Base-by-base conservation (phyloP, 2,329 filamentous ascomycete genomes). In the Nemania sp. region DNA sequence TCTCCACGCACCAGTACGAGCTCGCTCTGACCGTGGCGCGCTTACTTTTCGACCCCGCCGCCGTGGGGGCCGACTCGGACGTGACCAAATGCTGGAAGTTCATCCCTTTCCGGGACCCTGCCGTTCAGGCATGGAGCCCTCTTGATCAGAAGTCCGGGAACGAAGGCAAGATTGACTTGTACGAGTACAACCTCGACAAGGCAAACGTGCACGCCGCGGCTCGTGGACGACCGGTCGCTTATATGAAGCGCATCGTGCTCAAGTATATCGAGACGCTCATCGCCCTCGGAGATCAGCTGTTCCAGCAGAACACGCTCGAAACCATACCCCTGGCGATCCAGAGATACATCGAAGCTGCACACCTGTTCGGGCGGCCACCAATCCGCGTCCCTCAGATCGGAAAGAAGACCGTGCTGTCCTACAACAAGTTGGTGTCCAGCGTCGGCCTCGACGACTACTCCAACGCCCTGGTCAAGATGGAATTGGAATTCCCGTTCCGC, bases 231-330 rank as follows among this genome's bases (percentile, higher is more conserved):
- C 57, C 57, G 6, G 35, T 34, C 11, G 57, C 50, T 3, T 59
- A 59, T n/a, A 54, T 59, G 50, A 54, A 54, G 25, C 50, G 57
- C 1, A 34, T 59, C 25, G 50, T 32, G 15, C 17, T 59, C 3
- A 59, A 54, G 29, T 59, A 59, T 12, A 49, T 54, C 17, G 57
- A 59, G 43, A 54, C 39, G 6, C 50, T 59, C 13, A 42, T 59
- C 18, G 57, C 32, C 5, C 15, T 20, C 10, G 57, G 57, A 5
- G 57, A 59, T 34, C 20, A 59, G 6, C 21, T 43, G 2, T 59
- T 59, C 20, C 50, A 17, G 11, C 57, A 49, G 9, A 53, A 54
- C 18, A 54, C 43, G 10, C 42, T 54, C 15, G 57, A 59, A 32
- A 48, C 20, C 1, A 18, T 54, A 20, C 50, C 50, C 10, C 35